phyloP scores from a whole-genome alignment of 306 rosid species.

The Vigna unguiculata region DNA sequence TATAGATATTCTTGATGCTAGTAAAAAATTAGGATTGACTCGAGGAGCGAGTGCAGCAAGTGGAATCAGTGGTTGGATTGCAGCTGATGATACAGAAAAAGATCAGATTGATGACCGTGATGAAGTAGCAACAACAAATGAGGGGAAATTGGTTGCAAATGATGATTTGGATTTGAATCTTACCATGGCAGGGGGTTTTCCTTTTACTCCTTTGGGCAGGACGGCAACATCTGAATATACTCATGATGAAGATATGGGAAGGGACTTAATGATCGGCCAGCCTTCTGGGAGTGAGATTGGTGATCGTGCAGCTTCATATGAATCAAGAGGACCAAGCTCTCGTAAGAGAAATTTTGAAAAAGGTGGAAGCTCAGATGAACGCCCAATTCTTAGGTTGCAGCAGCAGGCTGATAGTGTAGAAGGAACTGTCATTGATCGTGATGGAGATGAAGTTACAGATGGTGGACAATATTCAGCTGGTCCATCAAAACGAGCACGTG shows the following conservation, averaged over 20 bases:
- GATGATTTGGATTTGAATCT: conserved; percentile 89
- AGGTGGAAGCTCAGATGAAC: conserved; percentile 89
- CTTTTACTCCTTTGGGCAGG: conserved; percentile 68
- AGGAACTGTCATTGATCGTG: conserved; percentile 98
- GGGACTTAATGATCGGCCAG: conserved; percentile 96
- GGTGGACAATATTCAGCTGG: conserved; percentile 89
- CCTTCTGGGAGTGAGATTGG: conserved; percentile 99
- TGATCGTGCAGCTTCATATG: conserved; percentile 94
- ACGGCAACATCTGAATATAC: conserved; percentile 69
- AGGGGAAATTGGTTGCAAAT: conserved; percentile 56
- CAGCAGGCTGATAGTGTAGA: conserved; percentile 98
- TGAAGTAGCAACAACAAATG: conserved; percentile 91
- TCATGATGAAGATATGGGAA: conserved; percentile 87
- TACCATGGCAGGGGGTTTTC: conserved; percentile 85
- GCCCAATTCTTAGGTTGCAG: conserved; percentile 73
- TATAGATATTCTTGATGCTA: conserved; percentile 80
- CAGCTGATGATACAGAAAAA: conserved; percentile 84
- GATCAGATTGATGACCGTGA: conserved; percentile 95
- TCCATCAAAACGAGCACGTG: conserved; percentile 93
- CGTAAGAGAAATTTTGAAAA: conserved; percentile 89
- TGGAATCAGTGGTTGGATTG: conserved; percentile 96
- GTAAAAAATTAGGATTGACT: conserved; percentile 92
- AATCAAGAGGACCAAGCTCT: conserved; percentile 98
- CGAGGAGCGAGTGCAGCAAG: conserved; percentile 99
- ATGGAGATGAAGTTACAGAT: conserved; percentile 95